Evolutionary conservation across 805 yeast genomes (phyloP), one percentile per base, ranked within the genome.

Genomic region (Torulaspora indica): DNA sequence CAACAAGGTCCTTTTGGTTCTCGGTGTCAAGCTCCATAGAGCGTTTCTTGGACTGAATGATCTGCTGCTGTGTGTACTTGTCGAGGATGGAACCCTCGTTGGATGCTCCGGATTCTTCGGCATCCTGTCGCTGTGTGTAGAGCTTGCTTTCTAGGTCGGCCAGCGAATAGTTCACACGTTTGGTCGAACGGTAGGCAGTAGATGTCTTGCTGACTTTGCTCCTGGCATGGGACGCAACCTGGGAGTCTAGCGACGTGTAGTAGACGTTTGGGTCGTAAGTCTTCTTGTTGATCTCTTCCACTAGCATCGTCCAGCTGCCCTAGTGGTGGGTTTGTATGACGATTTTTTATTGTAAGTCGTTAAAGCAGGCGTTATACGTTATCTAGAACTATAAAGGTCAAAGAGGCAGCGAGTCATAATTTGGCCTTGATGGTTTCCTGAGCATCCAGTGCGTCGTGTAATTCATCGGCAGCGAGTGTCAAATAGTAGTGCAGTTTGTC

Each of bases 401-500:
- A 8, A 12, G 8, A 5, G 33, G 9, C 17, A 9, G 18, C 34
- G 3, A 15, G n/a, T 45, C 36, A 52, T 31, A 53, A 38, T 36
- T 52, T 53, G n/a, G 57, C 53, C 35, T 49, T 52, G 35, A 41
- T 12, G 17, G 44, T 15, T 13, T 44, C 40, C 9, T 39, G 32
- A 23, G 43, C 20, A 34, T 24, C 34, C 48, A 90, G 77, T 20
- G 83, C 72, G 40, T 78, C 83, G 54, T 75, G 84, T 67, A 91
- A 70, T 67, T 91, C 95, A 55, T 81, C 82, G 24, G 95, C 95
- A 34, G 93, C 79, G 54, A 82, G 78, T 38, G 79, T 75, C 56
- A 91, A 72, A 63, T 81, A 87, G 64, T 77, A 79, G 51, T 76
- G 78, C 71, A 89, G 60, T 57, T 73, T 71, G 17, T 60, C 47